Conservation (phyloP, 768 basidiomycete genomes). For the Boletus subparvulus region DNA sequence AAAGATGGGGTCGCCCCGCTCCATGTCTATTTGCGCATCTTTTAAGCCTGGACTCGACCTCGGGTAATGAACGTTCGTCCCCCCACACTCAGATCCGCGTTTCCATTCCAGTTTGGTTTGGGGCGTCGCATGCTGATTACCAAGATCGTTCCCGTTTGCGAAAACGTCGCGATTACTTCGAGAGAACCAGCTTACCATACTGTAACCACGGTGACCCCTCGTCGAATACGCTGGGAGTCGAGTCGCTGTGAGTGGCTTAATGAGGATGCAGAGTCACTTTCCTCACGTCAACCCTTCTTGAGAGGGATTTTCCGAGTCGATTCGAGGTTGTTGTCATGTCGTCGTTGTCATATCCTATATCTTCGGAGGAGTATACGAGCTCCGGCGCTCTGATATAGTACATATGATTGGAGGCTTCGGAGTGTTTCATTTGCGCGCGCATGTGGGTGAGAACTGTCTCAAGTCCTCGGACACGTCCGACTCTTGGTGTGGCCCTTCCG, state of each 20-base stretch:
- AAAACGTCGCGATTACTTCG: neutral
- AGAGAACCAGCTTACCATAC: constrained; percentile 12
- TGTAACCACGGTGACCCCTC: constrained; percentile 14
- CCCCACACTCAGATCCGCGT: neutral
- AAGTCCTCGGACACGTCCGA: constrained; percentile 19
- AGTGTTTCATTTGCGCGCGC: constrained; percentile 24
- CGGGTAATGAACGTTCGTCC: neutral
- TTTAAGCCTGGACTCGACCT: neutral
- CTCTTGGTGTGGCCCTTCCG: no score
- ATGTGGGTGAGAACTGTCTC: neutral
- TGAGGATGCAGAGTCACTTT: neutral
- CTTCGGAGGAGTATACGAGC: constrained; percentile 3
- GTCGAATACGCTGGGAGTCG: neutral
- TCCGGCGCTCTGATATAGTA: neutral
- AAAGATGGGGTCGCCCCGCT: neutral
- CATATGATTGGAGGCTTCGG: neutral
- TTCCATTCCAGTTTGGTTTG: constrained; percentile 4
- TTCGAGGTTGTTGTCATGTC: neutral
- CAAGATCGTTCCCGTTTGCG: neutral
- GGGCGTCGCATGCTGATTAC: neutral
- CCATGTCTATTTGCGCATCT: neutral
- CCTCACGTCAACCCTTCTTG: neutral
- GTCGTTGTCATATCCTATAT: constrained; percentile 1
- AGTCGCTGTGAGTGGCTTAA: neutral
- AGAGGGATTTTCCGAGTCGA: constrained; percentile 3